Conservation (phyloP, 345 rosid genomes). For the Odontarrhena argentea region DNA sequence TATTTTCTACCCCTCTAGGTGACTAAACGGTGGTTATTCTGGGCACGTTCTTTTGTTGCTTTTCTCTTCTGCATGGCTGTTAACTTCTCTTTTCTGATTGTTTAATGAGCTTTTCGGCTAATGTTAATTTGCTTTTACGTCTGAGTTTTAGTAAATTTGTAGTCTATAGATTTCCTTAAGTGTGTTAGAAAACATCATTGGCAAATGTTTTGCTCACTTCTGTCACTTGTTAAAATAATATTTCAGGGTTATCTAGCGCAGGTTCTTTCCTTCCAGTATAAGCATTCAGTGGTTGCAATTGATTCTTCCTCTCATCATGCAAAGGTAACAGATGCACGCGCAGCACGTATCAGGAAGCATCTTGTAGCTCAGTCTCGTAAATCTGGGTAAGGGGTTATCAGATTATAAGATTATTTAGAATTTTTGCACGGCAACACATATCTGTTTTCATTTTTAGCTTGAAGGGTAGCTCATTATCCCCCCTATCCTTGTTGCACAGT, state of each 20-base stretch:
- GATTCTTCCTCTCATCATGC: constrained; percentile 93
- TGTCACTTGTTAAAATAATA: constrained; percentile 30
- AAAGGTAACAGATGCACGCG: constrained; percentile 73
- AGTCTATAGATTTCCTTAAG: constrained; percentile 1
- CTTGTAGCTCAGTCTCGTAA: constrained; percentile 70
- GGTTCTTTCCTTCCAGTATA: constrained; percentile 84
- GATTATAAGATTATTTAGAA: background rate
- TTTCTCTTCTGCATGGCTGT: constrained; percentile 5
- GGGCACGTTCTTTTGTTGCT: background rate
- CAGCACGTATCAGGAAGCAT: constrained; percentile 80
- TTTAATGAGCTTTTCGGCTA: background rate
- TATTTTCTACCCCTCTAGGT: constrained; percentile 23
- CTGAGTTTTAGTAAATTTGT: background rate
- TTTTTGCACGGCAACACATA: background rate
- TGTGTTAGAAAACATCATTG: constrained; percentile 10
- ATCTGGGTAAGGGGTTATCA: constrained; percentile 54
- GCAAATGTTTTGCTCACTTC: constrained; percentile 19
- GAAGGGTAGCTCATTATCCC: background rate
- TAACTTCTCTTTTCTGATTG: constrained; percentile 8
- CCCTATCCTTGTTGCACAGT: background rate
- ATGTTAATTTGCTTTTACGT: constrained; percentile 9
- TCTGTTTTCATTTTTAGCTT: constrained; percentile 9
- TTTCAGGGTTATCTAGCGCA: constrained; percentile 89
- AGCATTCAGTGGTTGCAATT: constrained; percentile 76
- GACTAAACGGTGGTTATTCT: background rate